Base-by-base conservation (phyloP, 306 rosid species). In the Cicer chorassanicum region DNA sequence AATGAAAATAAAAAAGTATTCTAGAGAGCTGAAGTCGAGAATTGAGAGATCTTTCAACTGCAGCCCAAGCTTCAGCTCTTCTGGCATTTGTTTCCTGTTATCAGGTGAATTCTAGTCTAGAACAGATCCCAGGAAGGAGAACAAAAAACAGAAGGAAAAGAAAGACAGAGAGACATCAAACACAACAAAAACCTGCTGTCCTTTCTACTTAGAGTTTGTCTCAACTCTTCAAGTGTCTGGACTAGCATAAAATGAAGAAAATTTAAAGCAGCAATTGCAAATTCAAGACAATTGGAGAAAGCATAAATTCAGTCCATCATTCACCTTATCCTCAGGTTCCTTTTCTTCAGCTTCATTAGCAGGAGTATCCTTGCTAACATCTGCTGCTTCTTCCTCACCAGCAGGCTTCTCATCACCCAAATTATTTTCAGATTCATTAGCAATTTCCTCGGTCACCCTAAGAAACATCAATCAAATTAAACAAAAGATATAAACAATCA, bases 251-350 rank as follows among this genome's bases (percentile, higher is more conserved):
- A 54, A 13, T 9, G 59, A 48, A 46, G 4, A 54, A 71, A 8
- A 46, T 46, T 39, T 38, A 6, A 16, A 19, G 56, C n/a, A 4
- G 72, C 7, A 4, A 13, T 61, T 50, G 61, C 9, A 18, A 9
- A 71, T 10, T 15, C 59, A n/a, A 24, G 36, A 16, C 43, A 63
- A 18, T 21, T 45, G 15, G 41, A 41, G 6, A 54, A 49, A 34
- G 7, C 14, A n/a, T 42, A 1, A 8, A 64, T 60, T 49, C 9
- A 55, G 16, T 39, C 9, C 18, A 67, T 19, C 8, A 51, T 46
- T 62, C 56, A 94, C 97, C 92, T 90, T 92, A 53, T 90, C 96
- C 89, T 90, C 89, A 1, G 97, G 91, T 75, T 90, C 97, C 59
- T 89, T 87, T 79, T 92, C 96, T 83, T 87, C 96, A 16, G 80